These are phyloP conservation scores for Trichosporon coremiiforme DNA, from an alignment of 1,284 basidiomycete species.

Conservation along the genomic window DNA sequence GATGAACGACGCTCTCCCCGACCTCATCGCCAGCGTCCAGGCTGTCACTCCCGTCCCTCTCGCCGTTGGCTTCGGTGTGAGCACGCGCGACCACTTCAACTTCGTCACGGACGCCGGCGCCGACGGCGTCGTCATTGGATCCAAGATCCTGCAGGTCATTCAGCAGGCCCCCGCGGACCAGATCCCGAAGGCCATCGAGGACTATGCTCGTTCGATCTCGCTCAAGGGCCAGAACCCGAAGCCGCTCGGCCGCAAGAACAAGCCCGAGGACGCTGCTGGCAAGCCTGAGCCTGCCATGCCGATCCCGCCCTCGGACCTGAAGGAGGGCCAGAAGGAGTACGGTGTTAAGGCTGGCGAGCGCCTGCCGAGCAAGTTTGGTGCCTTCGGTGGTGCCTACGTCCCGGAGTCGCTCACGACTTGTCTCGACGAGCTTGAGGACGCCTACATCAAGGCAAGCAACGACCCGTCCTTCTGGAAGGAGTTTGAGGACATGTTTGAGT, in stretches of 20 bases:
- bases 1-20: constrained; percentile 75
- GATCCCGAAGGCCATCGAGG: constrained; percentile 67
- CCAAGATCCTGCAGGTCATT: constrained; percentile 78
- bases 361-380: constrained; percentile 83
- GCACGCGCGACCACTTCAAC: constrained; percentile 88
- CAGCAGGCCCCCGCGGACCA: constrained; percentile 64
- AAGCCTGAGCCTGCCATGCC: constrained; percentile 49
- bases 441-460: constrained; percentile 79
- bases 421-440: constrained; percentile 84
- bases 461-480: constrained; percentile 95
- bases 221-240: constrained; percentile 62
- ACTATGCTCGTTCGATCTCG: constrained; percentile 71
- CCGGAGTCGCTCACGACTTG: constrained; percentile 93
- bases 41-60: constrained; percentile 74
- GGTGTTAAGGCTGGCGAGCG: constrained; percentile 55
- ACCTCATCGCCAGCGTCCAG: constrained; percentile 72
- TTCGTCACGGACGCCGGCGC: constrained; percentile 81
- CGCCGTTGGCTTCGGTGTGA: constrained; percentile 95
- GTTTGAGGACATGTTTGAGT: constrained; percentile 83
- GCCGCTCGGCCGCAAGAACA: constrained; percentile 42
- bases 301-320: constrained; percentile 43
- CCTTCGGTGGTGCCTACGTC: constrained; percentile 96
- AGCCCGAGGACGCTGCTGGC: constrained; percentile 30
- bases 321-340: constrained; percentile 39
- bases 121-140: constrained; percentile 93